Conservation (phyloP, 352 stramenopile genomes). For the Saprolegnia diclina region DNA sequence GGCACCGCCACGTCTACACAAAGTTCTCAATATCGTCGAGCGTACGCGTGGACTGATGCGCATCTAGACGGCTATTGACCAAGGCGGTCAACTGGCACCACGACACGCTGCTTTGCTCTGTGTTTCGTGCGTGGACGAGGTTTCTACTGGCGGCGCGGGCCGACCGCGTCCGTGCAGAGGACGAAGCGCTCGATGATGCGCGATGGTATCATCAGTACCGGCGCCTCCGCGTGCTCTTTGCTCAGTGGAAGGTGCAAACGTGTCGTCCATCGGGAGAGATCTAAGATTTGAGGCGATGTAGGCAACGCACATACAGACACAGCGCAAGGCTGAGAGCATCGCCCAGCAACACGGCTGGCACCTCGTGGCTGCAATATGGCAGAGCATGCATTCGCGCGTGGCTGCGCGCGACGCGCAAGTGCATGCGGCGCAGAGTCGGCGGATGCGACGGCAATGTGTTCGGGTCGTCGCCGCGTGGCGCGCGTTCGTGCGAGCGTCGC, state of each 20-base stretch:
- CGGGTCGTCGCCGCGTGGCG: not conserved
- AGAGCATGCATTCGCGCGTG: not conserved
- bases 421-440: not conserved
- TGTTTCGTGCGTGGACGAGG: not conserved
- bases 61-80: not conserved
- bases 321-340: not conserved
- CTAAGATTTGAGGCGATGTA: not conserved
- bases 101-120: not conserved
- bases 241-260: constrained; percentile 1
- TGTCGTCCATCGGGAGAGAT: not conserved
- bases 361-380: not conserved
- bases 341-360: not conserved
- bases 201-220: not conserved
- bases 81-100: constrained; percentile 18
- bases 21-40: not conserved
- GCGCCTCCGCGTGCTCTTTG: not conserved
- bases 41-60: not conserved
- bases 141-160: not conserved
- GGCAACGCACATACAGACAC: not conserved
- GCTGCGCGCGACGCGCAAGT: not conserved
- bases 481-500: not conserved
- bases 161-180: not conserved
- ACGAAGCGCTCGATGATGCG: not conserved
- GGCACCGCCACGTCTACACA: not conserved
- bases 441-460: not conserved